Conservation (phyloP, 2,329 filamentous ascomycete genomes). For the Ampelomyces quisqualis region DNA sequence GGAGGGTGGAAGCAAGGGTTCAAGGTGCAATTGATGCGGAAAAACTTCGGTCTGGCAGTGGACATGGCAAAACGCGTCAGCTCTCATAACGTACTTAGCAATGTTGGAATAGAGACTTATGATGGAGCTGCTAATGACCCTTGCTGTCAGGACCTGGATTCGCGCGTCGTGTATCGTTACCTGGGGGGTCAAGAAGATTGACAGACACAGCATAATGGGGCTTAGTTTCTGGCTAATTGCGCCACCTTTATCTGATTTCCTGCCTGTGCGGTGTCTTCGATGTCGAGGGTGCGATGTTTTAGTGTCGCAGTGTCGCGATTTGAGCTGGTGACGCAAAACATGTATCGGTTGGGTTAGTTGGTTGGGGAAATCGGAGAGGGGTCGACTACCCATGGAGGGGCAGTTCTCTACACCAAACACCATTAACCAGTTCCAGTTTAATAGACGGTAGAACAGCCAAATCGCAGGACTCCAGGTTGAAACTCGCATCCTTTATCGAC, state of each 20-base stretch:
- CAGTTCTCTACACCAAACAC: slow-evolving; percentile 2
- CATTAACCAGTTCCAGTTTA: neutral
- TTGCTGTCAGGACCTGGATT: slow-evolving; percentile 57
- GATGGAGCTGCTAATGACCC: slow-evolving; percentile 54
- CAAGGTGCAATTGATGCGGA: slow-evolving; percentile 61
- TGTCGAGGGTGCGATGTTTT: neutral
- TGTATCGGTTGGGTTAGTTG: slow-evolving; percentile 3
- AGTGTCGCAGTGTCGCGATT: too few species aligned
- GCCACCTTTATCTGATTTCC: neutral
- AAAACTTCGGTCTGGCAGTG: slow-evolving; percentile 59
- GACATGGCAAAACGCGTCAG: slow-evolving; percentile 57
- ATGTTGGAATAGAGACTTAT: slow-evolving; percentile 55
- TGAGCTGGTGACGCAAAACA: too few species aligned
- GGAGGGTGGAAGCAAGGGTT: slow-evolving; percentile 58
- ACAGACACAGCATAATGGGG: slow-evolving; percentile 27
- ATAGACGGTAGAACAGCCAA: too few species aligned
- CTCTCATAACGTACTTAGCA: slow-evolving; percentile 53
- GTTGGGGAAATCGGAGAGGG: slow-evolving; percentile 27
- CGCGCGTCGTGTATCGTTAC: slow-evolving; percentile 59
- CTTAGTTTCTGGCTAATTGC: slow-evolving; percentile 4
- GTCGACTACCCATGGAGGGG: slow-evolving; percentile 14
- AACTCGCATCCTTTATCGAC: neutral
- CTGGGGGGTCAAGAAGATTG: slow-evolving; percentile 57
- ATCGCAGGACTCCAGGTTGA: too few species aligned
- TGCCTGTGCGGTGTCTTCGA: neutral